These are phyloP conservation scores for Dissoconium aciculare DNA, from an alignment of 2,329 filamentous ascomycete genomes.

Conservation along the genomic window DNA sequence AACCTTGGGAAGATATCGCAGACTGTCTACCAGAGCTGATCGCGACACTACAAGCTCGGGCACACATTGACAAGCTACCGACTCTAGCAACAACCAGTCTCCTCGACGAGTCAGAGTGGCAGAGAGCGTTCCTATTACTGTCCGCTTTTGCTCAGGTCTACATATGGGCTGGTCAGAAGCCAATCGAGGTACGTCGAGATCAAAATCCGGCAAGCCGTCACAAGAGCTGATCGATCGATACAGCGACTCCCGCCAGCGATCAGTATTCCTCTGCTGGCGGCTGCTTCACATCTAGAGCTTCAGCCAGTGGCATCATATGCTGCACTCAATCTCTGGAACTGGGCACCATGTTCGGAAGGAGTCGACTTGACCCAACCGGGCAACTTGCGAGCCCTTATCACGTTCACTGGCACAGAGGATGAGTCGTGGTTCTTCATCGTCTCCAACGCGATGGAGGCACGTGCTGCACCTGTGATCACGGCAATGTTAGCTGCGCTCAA, in stretches of 20 bases:
- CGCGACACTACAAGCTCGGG: constrained; percentile 62
- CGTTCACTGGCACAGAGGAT: constrained; percentile 83
- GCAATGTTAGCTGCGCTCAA: constrained; percentile 34
- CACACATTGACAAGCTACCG: constrained; percentile 62
- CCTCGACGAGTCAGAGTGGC: constrained; percentile 76
- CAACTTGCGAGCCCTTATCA: constrained; percentile 70
- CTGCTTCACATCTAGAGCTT: constrained; percentile 60
- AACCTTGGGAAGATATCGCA: constrained; percentile 76
- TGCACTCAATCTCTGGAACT: constrained; percentile 88
- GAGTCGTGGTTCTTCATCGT: constrained; percentile 68
- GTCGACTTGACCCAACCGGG: constrained; percentile 60
- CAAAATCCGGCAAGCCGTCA: too few species aligned
- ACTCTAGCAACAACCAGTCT: constrained; percentile 69
- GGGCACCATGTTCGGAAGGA: constrained; percentile 71
- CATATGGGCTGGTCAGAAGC: constrained; percentile 68
- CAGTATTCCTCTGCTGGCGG: constrained; percentile 62
- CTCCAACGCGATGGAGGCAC: constrained; percentile 38
- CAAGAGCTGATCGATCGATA: too few species aligned
- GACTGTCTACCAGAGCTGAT: constrained; percentile 71
- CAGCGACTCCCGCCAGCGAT: constrained; percentile 61
- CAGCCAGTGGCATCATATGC: constrained; percentile 90
- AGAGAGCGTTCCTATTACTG: constrained; percentile 65
- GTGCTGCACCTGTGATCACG: constrained; percentile 32
- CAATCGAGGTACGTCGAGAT: constrained; percentile 35
- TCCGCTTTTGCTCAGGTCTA: constrained; percentile 71